Evolutionary conservation across 495 filamentous ascomycete genomes (phyloP).

Genomic region (Lentithecium fluviatile): DNA sequence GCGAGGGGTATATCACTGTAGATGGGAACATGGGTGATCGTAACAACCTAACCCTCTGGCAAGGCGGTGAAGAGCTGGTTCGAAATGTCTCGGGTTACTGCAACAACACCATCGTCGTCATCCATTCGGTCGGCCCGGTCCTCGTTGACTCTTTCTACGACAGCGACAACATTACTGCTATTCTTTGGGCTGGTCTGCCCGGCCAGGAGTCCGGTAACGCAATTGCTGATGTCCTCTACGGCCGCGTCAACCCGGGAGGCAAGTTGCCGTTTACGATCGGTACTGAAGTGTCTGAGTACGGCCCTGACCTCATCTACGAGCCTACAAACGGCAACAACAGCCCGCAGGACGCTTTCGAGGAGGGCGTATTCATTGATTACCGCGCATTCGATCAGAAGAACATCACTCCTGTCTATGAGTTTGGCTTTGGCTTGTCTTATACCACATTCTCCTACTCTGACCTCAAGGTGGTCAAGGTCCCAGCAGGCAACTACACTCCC

Average conservation of each 20-base stretch:
- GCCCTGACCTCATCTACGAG: constrained; percentile 69
- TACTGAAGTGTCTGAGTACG: constrained; percentile 68
- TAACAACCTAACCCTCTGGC: constrained; percentile 90
- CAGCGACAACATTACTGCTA: constrained; percentile 89
- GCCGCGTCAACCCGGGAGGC: constrained; percentile 77
- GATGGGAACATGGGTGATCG: constrained; percentile 88
- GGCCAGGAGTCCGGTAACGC: constrained; percentile 90
- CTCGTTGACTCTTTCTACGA: constrained; percentile 73
- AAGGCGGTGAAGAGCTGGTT: constrained; percentile 75
- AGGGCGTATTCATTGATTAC: constrained; percentile 94
- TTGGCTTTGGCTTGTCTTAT: constrained; percentile 88
- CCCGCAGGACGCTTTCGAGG: constrained; percentile 79
- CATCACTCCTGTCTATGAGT: constrained; percentile 80
- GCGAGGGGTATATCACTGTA: constrained; percentile 81
- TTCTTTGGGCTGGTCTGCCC: constrained; percentile 87
- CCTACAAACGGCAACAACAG: constrained; percentile 67
- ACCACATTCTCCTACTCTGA: constrained; percentile 81
- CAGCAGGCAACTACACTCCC: constrained; percentile 59
- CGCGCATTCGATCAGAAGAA: constrained; percentile 77
- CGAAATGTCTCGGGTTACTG: constrained; percentile 70
- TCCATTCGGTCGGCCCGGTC: constrained; percentile 83
- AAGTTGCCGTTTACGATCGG: constrained; percentile 91
- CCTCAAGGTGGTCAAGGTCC: constrained; percentile 59
- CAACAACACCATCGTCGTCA: constrained; percentile 89
- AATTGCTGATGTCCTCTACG: constrained; percentile 90